Evolutionary conservation across 768 basidiomycete genomes (phyloP).

Genomic region (Lyophyllum atratum): DNA sequence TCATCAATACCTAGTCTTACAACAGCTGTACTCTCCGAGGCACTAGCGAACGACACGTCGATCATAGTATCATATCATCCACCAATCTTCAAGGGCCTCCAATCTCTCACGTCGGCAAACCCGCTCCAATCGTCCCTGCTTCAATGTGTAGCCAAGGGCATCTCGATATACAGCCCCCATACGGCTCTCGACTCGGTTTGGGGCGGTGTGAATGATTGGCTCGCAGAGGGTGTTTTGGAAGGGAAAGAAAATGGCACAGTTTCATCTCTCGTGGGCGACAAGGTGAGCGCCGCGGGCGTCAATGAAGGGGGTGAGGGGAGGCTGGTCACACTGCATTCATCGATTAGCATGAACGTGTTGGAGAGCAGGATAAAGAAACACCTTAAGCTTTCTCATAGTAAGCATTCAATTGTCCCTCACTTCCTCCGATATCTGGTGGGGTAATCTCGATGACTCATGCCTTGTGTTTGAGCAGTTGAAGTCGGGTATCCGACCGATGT

Average conservation of each 20-base stretch:
- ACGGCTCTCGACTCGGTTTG: slow-evolving; percentile 83
- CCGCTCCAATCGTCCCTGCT: slow-evolving; percentile 82
- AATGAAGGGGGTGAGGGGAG: slow-evolving; percentile 67
- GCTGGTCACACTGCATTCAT: slow-evolving; percentile 59
- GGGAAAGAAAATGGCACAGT: slow-evolving; percentile 36
- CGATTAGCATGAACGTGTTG: slow-evolving; percentile 60
- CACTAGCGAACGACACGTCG: slow-evolving; percentile 58
- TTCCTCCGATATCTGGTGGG: slow-evolving; percentile 6
- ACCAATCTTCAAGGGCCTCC: slow-evolving; percentile 74
- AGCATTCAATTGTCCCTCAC: slow-evolving; percentile 22
- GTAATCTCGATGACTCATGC: slow-evolving; percentile 20
- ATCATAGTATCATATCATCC: slow-evolving; percentile 86
- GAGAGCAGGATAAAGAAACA: slow-evolving; percentile 70
- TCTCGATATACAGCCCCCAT: slow-evolving; percentile 88
- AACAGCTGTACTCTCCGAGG: slow-evolving; percentile 68
- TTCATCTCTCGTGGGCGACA: slow-evolving; percentile 40
- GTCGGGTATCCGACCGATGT: slow-evolving; percentile 49
- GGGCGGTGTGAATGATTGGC: slow-evolving; percentile 91
- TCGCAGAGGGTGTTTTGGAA: slow-evolving; percentile 56
- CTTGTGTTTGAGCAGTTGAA: slow-evolving; percentile 53
- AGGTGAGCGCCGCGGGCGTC: slow-evolving; percentile 35
- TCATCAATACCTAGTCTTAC: slow-evolving; percentile 56
- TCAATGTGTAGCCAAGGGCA: slow-evolving; percentile 76
- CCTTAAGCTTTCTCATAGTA: slow-evolving; percentile 62
- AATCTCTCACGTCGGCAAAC: slow-evolving; percentile 75